These are phyloP conservation scores for Claviceps arundinis DNA, from an alignment of 2,329 filamentous ascomycete species.

Conservation along the genomic window DNA sequence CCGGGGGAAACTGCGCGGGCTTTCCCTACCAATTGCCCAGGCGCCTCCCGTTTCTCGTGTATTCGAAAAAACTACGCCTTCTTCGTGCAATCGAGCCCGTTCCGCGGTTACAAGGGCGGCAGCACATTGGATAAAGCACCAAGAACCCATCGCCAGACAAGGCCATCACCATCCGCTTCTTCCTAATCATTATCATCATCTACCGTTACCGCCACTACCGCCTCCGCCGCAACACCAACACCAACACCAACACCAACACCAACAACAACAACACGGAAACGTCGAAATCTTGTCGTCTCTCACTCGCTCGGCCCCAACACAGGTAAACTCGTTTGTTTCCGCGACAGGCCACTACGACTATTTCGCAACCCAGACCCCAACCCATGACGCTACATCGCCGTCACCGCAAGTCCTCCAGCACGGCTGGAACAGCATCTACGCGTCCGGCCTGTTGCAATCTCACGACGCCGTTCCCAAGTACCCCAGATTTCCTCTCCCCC, in stretches of 20 bases:
- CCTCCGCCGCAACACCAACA: background rate
- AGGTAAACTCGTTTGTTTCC: slow-evolving; percentile 24
- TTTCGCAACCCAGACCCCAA: slow-evolving; percentile 35
- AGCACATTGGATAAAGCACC: slow-evolving; percentile 18
- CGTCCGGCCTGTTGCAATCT: slow-evolving; percentile 23
- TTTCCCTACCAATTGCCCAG: slow-evolving; percentile 61
- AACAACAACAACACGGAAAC: slow-evolving; percentile 9
- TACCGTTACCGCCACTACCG: background rate
- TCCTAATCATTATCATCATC: slow-evolving; percentile 2
- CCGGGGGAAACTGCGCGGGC: slow-evolving; percentile 81
- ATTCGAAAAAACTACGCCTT: slow-evolving; percentile 31
- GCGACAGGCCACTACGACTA: slow-evolving; percentile 30
- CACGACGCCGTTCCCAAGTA: slow-evolving; percentile 25
- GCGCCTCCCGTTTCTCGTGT: slow-evolving; percentile 39
- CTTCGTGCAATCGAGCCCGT: slow-evolving; percentile 30
- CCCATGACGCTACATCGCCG: slow-evolving; percentile 28
- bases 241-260: background rate
- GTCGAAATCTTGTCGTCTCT: slow-evolving; percentile 23
- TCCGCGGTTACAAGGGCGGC: slow-evolving; percentile 24
- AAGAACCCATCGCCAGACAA: slow-evolving; percentile 16
- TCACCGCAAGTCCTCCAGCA: slow-evolving; percentile 26
- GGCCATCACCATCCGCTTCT: slow-evolving; percentile 1
- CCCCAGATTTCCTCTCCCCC: slow-evolving; percentile 31
- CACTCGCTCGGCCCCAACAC: slow-evolving; percentile 26
- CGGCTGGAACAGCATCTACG: slow-evolving; percentile 36